These are phyloP conservation scores for Blastobotrys malaysiensis DNA, from an alignment of 1,139 yeast genomes.

Conservation along the genomic window DNA sequence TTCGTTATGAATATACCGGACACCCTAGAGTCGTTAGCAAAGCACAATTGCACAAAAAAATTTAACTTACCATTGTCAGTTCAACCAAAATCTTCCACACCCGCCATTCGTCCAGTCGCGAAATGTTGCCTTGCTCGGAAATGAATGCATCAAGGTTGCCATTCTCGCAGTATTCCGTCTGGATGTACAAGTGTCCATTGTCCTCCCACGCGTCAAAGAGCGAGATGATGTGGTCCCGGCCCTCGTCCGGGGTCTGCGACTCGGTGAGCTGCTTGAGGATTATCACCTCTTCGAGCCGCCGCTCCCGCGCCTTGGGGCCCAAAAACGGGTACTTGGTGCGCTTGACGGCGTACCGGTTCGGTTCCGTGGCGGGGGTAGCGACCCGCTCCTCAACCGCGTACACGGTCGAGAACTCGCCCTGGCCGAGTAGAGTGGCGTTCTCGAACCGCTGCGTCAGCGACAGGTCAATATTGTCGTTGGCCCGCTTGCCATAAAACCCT, in stretches of 20 bases:
- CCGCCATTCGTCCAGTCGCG: slow-evolving; percentile 84
- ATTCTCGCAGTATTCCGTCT: slow-evolving; percentile 94
- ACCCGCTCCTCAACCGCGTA: slow-evolving; percentile 46
- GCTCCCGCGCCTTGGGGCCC: slow-evolving; percentile 47
- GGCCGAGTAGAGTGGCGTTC: slow-evolving; percentile 65
- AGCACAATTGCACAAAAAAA: neutral
- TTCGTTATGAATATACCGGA: slow-evolving; percentile 71
- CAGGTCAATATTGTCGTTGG: slow-evolving; percentile 39
- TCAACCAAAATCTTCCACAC: slow-evolving; percentile 95
- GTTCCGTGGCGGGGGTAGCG: slow-evolving; percentile 10
- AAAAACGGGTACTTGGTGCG: slow-evolving; percentile 57
- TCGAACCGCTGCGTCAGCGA: slow-evolving; percentile 62
- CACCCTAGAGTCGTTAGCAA: slow-evolving; percentile 41
- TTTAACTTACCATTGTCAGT: slow-evolving; percentile 40
- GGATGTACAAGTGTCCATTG: slow-evolving; percentile 69
- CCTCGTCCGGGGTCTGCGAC: slow-evolving; percentile 52
- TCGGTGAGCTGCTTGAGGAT: slow-evolving; percentile 42
- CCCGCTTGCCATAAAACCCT: neutral
- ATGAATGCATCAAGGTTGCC: slow-evolving; percentile 82
- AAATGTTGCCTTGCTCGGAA: slow-evolving; percentile 71
- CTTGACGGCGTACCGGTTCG: slow-evolving; percentile 66
- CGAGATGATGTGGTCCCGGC: slow-evolving; percentile 72
- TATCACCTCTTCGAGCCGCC: slow-evolving; percentile 55
- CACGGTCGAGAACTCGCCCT: slow-evolving; percentile 87
- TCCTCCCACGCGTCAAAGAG: slow-evolving; percentile 85